Evolutionary conservation across 2,329 filamentous ascomycete genomes (phyloP), one percentile per base, ranked within the genome.

Genomic region (Diaporthe nobilis): DNA sequence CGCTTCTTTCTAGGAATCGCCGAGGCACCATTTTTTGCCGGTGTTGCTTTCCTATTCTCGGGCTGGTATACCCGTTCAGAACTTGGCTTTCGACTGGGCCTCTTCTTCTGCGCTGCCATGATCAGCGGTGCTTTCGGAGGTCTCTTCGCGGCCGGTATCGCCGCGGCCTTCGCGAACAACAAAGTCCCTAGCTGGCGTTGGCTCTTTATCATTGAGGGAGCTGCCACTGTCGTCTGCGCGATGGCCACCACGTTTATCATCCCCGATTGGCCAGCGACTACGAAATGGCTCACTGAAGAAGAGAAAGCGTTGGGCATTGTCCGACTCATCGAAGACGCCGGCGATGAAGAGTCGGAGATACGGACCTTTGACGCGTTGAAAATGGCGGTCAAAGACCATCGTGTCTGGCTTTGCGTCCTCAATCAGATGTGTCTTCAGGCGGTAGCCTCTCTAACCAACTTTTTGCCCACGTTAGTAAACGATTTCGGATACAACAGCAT

Each of bases 151-250:
- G 57, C 31, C 31, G 57, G 9, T 6, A 60, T 60, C 22, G 57
- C 57, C 31, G 57, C 57, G 3, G 57, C 34, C 31, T 60, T 60
- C 34, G 34, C 39, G 57, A 60, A 39, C 57, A 60, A 39, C 34
- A 37, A 3, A 34, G n/a, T 60, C 3, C 31, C 57, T 17, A 84
- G 84, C 77, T 83, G 85, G 75, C 85, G 84, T 51, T 84, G 63
- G 86, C 83, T 79, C 85, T 86, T 12, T 82, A 83, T n/a, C 83
- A 86, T 51, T 85, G 81, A 76, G 79, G 82, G 1, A 83, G 85
- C 84, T n/a, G 57, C 57, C 37, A 60, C 57, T 60, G 31, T 60
- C 20, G 57, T 60, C 31, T 60, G 31, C 7, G 57, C 57, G 31
- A 60, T 60, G 57, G 57, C 57, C 13, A 60, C 57, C 31, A 60